Percentiles rank a stretch among this genome's conserved stretches.
Evolutionary conservation across 306 rosid species (phyloP).

Genomic region (Glycine soja): DNA sequence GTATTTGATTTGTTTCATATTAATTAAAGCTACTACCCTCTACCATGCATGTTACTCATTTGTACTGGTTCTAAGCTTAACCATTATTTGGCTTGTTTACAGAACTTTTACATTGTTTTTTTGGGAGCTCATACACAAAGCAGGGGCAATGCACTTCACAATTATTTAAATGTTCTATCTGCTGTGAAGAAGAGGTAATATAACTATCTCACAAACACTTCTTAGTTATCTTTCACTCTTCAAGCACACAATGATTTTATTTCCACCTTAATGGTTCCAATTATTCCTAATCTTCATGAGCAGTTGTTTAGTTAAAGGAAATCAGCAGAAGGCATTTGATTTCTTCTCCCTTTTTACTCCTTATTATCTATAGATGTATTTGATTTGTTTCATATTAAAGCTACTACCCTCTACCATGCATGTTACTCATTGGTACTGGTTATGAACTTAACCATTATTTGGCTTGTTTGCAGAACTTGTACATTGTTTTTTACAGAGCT

Average conservation of each 20-base stretch:
- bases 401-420: neutral
- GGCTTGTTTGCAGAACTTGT: constrained; percentile 62
- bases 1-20: constrained; percentile 2
- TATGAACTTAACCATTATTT: constrained; percentile 31
- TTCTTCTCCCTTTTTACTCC: constrained; percentile 23
- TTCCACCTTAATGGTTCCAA: too few relatives aligned
- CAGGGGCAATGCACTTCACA: constrained; percentile 45
- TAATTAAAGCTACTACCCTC: constrained; percentile 12
- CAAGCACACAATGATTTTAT: neutral
- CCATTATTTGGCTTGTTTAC: constrained; percentile 39
- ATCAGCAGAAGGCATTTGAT: constrained; percentile 52
- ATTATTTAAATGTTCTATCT: constrained; percentile 65
- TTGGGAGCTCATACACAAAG: constrained; percentile 54
- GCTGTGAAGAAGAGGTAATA: constrained; percentile 75
- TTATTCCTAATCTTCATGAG: constrained; percentile 44
- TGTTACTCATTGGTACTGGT: neutral
- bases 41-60: neutral
- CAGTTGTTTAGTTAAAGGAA: constrained; percentile 52
- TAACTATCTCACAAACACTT: constrained; percentile 2
- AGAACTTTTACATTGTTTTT: constrained; percentile 78
- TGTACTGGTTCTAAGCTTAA: constrained; percentile 29
- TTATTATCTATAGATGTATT: constrained; percentile 7
- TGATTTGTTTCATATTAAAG: constrained; percentile 9
- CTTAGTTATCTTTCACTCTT: neutral
- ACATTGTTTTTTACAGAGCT: constrained; percentile 69